Evolutionary conservation across 805 yeast genomes (phyloP).

Genomic region (Saturnispora besseyi): DNA sequence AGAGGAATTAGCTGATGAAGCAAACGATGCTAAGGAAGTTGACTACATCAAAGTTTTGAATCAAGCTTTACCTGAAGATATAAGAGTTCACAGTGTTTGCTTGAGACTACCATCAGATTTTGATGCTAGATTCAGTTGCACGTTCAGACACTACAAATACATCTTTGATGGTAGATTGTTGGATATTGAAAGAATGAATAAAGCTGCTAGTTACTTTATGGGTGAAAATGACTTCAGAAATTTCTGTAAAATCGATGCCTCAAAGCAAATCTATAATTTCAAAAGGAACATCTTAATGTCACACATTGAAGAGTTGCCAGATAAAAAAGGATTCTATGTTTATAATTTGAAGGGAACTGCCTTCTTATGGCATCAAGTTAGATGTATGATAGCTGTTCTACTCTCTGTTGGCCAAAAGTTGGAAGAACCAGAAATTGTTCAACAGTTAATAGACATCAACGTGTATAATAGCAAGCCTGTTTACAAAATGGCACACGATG

Average conservation of each 20-base stretch:
- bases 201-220: slow-evolving; percentile 51
- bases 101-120: slow-evolving; percentile 74
- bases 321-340: slow-evolving; percentile 39
- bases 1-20: slow-evolving; percentile 53
- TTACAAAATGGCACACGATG: slow-evolving; percentile 83
- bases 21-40: slow-evolving; percentile 57
- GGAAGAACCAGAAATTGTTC: slow-evolving; percentile 53
- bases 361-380: slow-evolving; percentile 95
- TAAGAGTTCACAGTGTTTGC: slow-evolving; percentile 73
- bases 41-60: slow-evolving; percentile 72
- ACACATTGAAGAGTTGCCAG: slow-evolving; percentile 16
- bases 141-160: slow-evolving; percentile 79
- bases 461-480: slow-evolving; percentile 58
- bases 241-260: slow-evolving; percentile 89
- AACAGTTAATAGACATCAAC: slow-evolving; percentile 48
- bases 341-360: slow-evolving; percentile 83
- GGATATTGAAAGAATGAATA: slow-evolving; percentile 56
- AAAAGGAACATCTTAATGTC: slow-evolving; percentile 47
- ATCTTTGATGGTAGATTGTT: slow-evolving; percentile 51
- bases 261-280: slow-evolving; percentile 82
- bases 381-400: slow-evolving; percentile 86
- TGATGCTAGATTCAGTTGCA: slow-evolving; percentile 90
- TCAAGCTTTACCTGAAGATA: slow-evolving; percentile 70
- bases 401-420: slow-evolving; percentile 71
- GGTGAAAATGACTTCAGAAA: slow-evolving; percentile 91